Percentiles rank a stretch among this genome's conserved stretches.
Evolutionary conservation across 1,284 basidiomycete species (phyloP).

Genomic region (Takashimella koratensis): DNA sequence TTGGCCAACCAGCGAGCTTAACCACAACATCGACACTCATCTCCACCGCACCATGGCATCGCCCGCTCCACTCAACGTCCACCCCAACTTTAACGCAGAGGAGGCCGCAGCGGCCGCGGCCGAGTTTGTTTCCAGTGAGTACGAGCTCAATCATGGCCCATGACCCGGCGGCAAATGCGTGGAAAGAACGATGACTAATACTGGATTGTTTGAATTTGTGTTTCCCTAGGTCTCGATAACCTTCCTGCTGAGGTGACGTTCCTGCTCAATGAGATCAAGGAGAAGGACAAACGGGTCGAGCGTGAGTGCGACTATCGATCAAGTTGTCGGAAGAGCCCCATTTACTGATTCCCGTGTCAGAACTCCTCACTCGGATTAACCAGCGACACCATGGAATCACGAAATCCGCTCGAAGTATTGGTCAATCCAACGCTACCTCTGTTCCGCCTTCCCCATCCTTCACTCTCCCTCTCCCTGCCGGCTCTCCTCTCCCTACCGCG

Average conservation of each 20-base stretch:
- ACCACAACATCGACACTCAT: no score
- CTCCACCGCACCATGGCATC: conserved; percentile 3
- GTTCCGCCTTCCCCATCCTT: conserved; percentile 18
- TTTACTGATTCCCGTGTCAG: conserved; percentile 14
- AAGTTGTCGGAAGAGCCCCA: background rate
- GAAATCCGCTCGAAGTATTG: conserved; percentile 24
- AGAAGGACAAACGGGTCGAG: conserved; percentile 49
- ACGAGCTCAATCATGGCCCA: no score
- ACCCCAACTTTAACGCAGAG: conserved; percentile 53
- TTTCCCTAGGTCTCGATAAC: conserved; percentile 63
- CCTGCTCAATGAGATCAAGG: conserved; percentile 64
- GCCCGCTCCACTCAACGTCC: conserved; percentile 24
- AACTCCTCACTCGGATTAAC: conserved; percentile 38
- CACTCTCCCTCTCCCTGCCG: conserved; percentile 28
- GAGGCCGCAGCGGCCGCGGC: conserved; percentile 66
- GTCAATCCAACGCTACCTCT: conserved; percentile 9
- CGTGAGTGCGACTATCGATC: conserved; percentile 24
- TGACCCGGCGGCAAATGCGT: no score
- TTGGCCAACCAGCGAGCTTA: no score
- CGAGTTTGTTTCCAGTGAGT: conserved; percentile 66
- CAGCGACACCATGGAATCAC: conserved; percentile 38
- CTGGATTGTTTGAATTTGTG: background rate
- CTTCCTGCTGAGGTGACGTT: conserved; percentile 68
- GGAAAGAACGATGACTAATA: no score
- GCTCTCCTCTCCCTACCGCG: conserved; percentile 27